These are phyloP conservation scores for Curvularia hawaiiensis DNA, from an alignment of 2,329 filamentous ascomycete species.

Conservation along the genomic window DNA sequence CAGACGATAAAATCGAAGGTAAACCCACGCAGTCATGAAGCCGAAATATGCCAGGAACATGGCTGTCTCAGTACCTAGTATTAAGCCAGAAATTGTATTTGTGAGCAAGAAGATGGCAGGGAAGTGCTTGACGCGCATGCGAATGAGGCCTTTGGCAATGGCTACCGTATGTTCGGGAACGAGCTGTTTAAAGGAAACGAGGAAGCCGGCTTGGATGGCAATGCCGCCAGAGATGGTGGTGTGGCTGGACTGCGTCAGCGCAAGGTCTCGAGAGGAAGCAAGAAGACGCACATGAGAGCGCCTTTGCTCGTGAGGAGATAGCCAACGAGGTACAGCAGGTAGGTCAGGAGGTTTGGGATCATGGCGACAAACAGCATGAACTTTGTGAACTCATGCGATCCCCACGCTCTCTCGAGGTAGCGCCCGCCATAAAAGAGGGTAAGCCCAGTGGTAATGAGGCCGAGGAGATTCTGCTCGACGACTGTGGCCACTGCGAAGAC, in stretches of 20 bases:
- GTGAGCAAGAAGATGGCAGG: conserved; percentile 77
- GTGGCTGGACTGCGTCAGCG: conserved; percentile 54
- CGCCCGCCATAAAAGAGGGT: conserved; percentile 91
- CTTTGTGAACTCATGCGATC: conserved; percentile 87
- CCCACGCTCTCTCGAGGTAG: conserved; percentile 96
- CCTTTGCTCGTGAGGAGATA: conserved; percentile 71
- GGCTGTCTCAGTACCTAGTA: conserved; percentile 74
- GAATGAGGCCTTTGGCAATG: conserved; percentile 84
- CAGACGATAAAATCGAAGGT: conserved; percentile 91
- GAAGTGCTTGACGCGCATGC: conserved; percentile 83
- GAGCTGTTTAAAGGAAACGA: conserved; percentile 96
- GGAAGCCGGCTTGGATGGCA: conserved; percentile 87
- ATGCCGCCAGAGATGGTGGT: conserved; percentile 88
- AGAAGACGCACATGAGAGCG: conserved; percentile 67
- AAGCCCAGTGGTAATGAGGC: conserved; percentile 73
- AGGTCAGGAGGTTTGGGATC: conserved; percentile 79
- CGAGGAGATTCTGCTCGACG: conserved; percentile 93
- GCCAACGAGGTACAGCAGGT: conserved; percentile 74
- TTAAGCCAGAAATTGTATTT: conserved; percentile 67
- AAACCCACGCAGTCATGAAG: conserved; percentile 89
- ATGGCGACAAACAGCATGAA: conserved; percentile 79
- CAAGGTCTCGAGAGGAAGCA: background rate
- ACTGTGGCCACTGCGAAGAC: conserved; percentile 84
- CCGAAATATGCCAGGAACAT: conserved; percentile 80
- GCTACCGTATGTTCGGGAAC: conserved; percentile 97